These are phyloP conservation scores for Podospora pseudoanserina DNA, from an alignment of 495 filamentous ascomycete species.

Conservation along the genomic window DNA sequence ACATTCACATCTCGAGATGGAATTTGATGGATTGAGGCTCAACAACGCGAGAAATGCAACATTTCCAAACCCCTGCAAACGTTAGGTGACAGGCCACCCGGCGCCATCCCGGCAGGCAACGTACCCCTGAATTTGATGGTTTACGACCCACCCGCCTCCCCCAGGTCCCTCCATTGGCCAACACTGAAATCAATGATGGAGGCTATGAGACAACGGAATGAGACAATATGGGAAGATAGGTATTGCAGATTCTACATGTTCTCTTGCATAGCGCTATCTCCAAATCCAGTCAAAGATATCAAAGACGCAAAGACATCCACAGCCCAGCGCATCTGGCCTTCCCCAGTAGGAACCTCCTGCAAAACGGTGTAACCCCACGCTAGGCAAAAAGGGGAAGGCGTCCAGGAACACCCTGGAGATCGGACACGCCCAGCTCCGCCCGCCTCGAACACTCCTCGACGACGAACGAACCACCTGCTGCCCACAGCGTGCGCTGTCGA, in stretches of 20 bases:
- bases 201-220: neutral
- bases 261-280: neutral
- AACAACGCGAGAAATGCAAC: conserved; percentile 1
- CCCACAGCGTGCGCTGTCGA: conserved; percentile 7
- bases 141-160: neutral
- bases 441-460: conserved; percentile 2
- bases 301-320: neutral
- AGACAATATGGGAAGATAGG: neutral
- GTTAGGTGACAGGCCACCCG: neutral
- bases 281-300: neutral
- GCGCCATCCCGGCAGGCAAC: conserved; percentile 8
- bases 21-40: neutral
- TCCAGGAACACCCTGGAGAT: neutral
- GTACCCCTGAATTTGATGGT: neutral
- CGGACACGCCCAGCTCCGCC: conserved; percentile 14
- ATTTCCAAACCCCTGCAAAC: conserved; percentile 4
- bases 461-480: conserved; percentile 7
- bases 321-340: conserved; percentile 5
- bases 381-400: conserved; percentile 14
- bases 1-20: neutral
- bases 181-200: neutral
- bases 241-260: neutral
- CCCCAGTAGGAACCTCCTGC: conserved; percentile 5
- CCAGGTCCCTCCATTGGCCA: neutral
- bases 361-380: conserved; percentile 12